phyloP scores from a whole-genome alignment of 179 eudicot species.

The Gypsophila paniculata region DNA sequence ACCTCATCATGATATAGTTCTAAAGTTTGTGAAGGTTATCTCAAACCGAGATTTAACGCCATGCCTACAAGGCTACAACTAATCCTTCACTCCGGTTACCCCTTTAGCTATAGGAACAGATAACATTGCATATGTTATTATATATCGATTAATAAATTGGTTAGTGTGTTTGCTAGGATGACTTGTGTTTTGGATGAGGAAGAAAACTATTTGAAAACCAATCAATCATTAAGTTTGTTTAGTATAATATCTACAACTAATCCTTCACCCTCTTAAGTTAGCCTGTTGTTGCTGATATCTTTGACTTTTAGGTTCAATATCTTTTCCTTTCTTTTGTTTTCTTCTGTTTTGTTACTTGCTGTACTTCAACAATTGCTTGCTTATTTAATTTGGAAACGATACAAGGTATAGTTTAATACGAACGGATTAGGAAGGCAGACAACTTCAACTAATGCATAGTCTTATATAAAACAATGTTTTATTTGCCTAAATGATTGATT shows the following conservation, averaged over 20 bases:
- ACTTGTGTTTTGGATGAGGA: slow-evolving; percentile 1
- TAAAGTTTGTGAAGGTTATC: neutral
- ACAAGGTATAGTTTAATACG: neutral
- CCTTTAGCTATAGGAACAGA: neutral
- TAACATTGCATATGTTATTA: neutral
- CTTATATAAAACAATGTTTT: neutral
- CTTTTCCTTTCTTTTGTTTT: slow-evolving; percentile 9
- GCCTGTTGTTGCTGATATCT: slow-evolving; percentile 8
- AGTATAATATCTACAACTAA: neutral
- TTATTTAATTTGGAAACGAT: neutral
- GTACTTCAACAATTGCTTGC: slow-evolving; percentile 9
- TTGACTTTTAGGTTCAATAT: slow-evolving; percentile 5
- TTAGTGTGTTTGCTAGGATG: slow-evolving; percentile 15
- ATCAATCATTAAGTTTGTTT: slow-evolving; percentile 8
- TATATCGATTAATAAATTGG: neutral
- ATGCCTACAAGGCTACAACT: slow-evolving; percentile 8
- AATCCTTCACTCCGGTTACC: neutral
- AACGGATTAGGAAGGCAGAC: slow-evolving; percentile 13
- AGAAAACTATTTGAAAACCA: neutral
- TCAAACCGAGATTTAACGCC: neutral
- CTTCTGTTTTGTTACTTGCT: slow-evolving; percentile 14
- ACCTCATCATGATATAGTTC: neutral
- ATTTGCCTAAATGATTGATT: neutral
- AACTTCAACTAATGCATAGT: slow-evolving; percentile 14
- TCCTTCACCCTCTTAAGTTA: neutral